phyloP scores from a whole-genome alignment of 495 filamentous ascomycete species.

The Cryomyces minteri region DNA sequence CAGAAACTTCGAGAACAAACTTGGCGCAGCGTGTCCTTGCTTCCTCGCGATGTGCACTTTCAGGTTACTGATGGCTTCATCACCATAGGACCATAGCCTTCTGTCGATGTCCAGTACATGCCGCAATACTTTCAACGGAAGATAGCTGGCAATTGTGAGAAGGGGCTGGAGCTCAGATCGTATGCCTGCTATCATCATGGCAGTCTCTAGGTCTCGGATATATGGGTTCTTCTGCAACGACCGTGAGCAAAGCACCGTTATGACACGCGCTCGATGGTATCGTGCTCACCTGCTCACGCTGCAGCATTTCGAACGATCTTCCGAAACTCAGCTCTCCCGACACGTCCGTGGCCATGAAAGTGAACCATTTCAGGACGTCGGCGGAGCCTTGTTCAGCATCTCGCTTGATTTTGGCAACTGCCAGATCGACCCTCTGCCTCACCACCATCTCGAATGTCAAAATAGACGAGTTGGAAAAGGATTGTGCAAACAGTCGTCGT shows the following conservation, averaged over 20 bases:
- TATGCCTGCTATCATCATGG: neutral
- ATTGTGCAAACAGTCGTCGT: slow-evolving; percentile 1
- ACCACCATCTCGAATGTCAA: slow-evolving; percentile 4
- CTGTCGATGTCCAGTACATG: neutral
- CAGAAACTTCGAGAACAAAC: neutral
- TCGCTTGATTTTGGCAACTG: slow-evolving; percentile 6
- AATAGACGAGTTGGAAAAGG: slow-evolving; percentile 3
- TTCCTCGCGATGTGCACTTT: neutral
- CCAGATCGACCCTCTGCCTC: slow-evolving; percentile 1
- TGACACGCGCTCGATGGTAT: neutral
- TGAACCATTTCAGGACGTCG: slow-evolving; percentile 10
- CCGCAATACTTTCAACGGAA: neutral
- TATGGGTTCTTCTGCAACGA: neutral
- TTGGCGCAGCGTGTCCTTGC: neutral
- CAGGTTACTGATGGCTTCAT: slow-evolving; percentile 1
- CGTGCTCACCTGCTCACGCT: slow-evolving; percentile 5
- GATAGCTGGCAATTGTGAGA: neutral
- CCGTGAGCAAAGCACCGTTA: neutral
- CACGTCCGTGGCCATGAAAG: slow-evolving; percentile 9
- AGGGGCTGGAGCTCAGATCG: neutral
- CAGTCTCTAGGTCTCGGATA: neutral
- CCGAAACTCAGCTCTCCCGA: slow-evolving; percentile 5
- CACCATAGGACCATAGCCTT: neutral
- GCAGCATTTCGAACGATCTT: slow-evolving; percentile 7
- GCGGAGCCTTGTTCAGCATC: slow-evolving; percentile 2